A percentile compares a stretch with the other conserved stretches of the same genome.
phyloP scores from a whole-genome alignment of 1,284 basidiomycete species.

The Porodaedalea pini region DNA sequence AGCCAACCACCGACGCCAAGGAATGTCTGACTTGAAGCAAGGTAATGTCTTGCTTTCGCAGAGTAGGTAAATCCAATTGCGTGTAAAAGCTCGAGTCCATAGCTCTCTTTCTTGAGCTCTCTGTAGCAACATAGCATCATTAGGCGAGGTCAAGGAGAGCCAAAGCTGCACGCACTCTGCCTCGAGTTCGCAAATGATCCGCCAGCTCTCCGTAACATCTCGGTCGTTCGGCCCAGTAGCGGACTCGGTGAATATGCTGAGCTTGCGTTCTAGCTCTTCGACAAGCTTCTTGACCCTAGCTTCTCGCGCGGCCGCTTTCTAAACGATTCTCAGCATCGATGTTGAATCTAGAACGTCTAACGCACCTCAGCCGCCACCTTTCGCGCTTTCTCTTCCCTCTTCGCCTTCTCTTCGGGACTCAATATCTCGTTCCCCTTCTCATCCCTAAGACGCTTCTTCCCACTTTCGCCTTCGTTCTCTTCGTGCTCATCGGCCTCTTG shows the following conservation, averaged over 20 bases:
- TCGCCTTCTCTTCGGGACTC: conserved; percentile 79
- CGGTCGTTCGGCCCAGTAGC: conserved; percentile 71
- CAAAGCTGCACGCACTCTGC: conserved; percentile 66
- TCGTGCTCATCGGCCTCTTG: conserved; percentile 88
- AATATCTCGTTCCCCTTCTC: conserved; percentile 69
- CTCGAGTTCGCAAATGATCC: conserved; percentile 77
- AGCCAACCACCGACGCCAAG: conserved; percentile 89
- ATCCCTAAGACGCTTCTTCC: conserved; percentile 44
- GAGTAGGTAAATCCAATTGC: conserved; percentile 90
- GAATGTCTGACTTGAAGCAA: conserved; percentile 76
- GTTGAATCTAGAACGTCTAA: no score
- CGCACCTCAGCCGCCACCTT: conserved; percentile 67
- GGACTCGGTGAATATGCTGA: conserved; percentile 90
- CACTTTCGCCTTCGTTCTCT: conserved; percentile 41
- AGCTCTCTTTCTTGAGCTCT: conserved; percentile 87
- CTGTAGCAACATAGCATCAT: conserved; percentile 34
- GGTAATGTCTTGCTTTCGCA: conserved; percentile 77
- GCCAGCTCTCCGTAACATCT: conserved; percentile 68
- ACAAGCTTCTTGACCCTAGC: conserved; percentile 83
- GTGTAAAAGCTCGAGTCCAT: conserved; percentile 89
- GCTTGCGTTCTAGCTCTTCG: conserved; percentile 81
- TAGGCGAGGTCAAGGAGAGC: neutral
- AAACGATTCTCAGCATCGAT: conserved; percentile 22
- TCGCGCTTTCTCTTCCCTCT: conserved; percentile 73
- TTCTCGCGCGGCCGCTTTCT: conserved; percentile 79